phyloP scores from a whole-genome alignment of 768 basidiomycete species.

The Agaricus sinodeliciosus region DNA sequence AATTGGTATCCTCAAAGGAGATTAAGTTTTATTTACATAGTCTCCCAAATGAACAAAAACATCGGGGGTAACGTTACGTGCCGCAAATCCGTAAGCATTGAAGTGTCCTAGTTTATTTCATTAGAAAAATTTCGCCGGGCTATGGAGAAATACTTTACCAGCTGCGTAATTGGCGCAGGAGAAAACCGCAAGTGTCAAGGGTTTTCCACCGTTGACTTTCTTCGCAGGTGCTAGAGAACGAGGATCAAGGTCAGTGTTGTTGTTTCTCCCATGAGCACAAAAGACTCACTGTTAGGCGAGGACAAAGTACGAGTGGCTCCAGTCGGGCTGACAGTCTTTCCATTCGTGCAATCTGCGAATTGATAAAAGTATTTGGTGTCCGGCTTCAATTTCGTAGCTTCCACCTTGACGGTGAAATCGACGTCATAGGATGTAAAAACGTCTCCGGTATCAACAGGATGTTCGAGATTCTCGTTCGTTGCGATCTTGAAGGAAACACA shows the following conservation, averaged over 20 bases:
- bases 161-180: conserved; percentile 51
- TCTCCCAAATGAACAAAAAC: conserved; percentile 54
- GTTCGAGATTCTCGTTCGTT: conserved; percentile 27
- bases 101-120: conserved; percentile 34
- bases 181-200: conserved; percentile 47
- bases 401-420: conserved; percentile 56
- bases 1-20: background rate
- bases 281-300: conserved; percentile 32
- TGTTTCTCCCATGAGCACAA: background rate
- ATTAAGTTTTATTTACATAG: conserved; percentile 33
- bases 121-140: background rate
- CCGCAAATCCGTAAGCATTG: conserved; percentile 54
- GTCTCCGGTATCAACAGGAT: conserved; percentile 35
- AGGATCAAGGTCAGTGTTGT: conserved; percentile 13
- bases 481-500: conserved; percentile 43
- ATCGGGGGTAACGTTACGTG: conserved; percentile 44
- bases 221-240: conserved; percentile 32
- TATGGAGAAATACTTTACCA: conserved; percentile 21
- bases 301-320: conserved; percentile 49
- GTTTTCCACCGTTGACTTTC: conserved; percentile 43
- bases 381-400: conserved; percentile 40
- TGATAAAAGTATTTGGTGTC: conserved; percentile 51
- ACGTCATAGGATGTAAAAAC: conserved; percentile 54
- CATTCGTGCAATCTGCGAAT: conserved; percentile 48
- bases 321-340: conserved; percentile 34